phyloP scores from a whole-genome alignment of 345 rosid species.

The Eucalyptus curtisii region DNA sequence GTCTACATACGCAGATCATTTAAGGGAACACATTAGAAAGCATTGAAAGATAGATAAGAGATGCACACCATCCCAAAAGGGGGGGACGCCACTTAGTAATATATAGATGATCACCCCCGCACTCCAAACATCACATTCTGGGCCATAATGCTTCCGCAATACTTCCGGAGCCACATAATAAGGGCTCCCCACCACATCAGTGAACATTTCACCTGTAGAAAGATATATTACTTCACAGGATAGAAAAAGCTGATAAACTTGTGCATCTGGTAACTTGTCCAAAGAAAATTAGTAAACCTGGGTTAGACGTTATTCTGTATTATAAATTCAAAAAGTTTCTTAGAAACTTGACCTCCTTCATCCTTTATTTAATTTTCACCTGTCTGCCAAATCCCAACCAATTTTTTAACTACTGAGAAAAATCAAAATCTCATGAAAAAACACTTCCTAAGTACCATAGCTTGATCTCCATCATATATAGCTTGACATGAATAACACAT shows the following conservation, averaged over 20 bases:
- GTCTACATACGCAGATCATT: neutral
- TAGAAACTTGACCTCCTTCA: neutral
- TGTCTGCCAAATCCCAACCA: neutral
- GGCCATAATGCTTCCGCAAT: constrained; percentile 72
- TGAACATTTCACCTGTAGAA: constrained; percentile 61
- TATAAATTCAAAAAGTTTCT: neutral
- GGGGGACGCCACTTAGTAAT: constrained; percentile 86
- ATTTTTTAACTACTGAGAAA: neutral
- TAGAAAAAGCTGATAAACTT: neutral
- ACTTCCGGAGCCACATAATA: constrained; percentile 99
- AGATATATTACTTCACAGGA: neutral
- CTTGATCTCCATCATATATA: neutral
- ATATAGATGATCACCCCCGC: constrained; percentile 94
- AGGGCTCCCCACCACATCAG: constrained; percentile 93
- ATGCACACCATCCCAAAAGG: constrained; percentile 91
- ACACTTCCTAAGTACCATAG: neutral
- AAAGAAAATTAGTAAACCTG: neutral
- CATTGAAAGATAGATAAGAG: neutral
- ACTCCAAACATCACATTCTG: constrained; percentile 95
- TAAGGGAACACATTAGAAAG: neutral
- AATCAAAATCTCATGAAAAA: neutral
- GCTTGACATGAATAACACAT: neutral
- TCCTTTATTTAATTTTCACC: neutral
- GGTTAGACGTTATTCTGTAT: neutral
- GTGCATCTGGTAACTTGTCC: neutral